phyloP scores from a whole-genome alignment of 2,329 filamentous ascomycete genomes.

The Colletotrichum shisoi region DNA sequence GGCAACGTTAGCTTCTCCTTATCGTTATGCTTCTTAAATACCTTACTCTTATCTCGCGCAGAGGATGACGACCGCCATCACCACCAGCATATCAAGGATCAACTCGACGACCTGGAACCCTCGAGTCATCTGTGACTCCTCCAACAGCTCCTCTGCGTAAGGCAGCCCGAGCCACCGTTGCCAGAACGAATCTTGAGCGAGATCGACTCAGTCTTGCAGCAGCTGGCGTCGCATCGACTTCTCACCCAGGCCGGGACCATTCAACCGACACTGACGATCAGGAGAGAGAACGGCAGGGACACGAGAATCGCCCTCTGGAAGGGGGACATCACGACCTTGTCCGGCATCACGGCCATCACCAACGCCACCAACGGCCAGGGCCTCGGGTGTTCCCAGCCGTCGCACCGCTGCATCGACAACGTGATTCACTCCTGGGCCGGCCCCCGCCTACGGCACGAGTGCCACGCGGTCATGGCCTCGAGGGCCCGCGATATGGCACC shows the following conservation, averaged over 20 bases:
- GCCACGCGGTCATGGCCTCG: conserved; percentile 42
- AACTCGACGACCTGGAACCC: conserved; percentile 29
- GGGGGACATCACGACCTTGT: conserved; percentile 48
- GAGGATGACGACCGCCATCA: conserved; percentile 4
- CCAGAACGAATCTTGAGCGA: conserved; percentile 34
- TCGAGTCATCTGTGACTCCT: conserved; percentile 35
- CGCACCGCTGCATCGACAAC: conserved; percentile 50
- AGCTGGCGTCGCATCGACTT: conserved; percentile 22
- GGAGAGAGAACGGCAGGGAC: not conserved
- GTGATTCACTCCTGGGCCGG: conserved; percentile 48
- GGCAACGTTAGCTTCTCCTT: no score
- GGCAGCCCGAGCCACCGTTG: conserved; percentile 41
- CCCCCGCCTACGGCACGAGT: conserved; percentile 46
- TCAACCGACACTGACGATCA: not conserved
- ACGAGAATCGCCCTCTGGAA: conserved; percentile 45
- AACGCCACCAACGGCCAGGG: conserved; percentile 49
- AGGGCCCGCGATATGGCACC: conserved; percentile 42
- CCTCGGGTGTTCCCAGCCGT: conserved; percentile 49
- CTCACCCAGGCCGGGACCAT: conserved; percentile 21
- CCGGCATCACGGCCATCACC: conserved; percentile 47
- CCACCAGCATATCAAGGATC: conserved; percentile 25
- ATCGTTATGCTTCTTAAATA: no score
- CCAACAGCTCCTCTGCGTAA: conserved; percentile 45
- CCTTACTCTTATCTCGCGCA: not conserved
- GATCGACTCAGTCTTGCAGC: conserved; percentile 40